Conservation (phyloP, 2,329 filamentous ascomycete genomes). For the Botrytis byssoidea region DNA sequence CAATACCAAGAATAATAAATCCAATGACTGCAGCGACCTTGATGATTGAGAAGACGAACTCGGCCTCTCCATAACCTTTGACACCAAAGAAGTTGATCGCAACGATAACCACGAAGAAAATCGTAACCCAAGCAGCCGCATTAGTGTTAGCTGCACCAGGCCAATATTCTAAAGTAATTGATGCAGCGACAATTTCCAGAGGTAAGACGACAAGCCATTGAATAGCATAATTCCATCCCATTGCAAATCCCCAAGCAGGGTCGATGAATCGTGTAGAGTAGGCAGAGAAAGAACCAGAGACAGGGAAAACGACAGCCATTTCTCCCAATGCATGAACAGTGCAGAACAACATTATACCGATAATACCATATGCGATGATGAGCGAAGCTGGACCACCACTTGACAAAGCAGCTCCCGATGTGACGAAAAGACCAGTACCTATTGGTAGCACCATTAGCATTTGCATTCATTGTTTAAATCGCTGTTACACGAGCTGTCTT, state of each 20-base stretch:
- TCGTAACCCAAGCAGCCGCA: conserved; percentile 66
- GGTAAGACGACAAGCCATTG: conserved; percentile 84
- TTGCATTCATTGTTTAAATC: background rate
- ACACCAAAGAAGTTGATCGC: conserved; percentile 85
- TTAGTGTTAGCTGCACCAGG: conserved; percentile 49
- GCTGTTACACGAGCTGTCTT: background rate
- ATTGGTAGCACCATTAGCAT: conserved; percentile 49
- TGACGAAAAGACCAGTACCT: conserved; percentile 48
- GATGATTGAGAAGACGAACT: conserved; percentile 82
- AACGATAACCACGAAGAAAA: conserved; percentile 76
- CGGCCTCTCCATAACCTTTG: conserved; percentile 82
- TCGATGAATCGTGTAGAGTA: conserved; percentile 94
- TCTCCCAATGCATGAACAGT: conserved; percentile 90
- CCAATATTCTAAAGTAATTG: conserved; percentile 82
- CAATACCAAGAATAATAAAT: conserved; percentile 63
- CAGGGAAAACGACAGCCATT: conserved; percentile 85
- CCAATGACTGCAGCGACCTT: conserved; percentile 68
- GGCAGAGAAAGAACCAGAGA: conserved; percentile 85
- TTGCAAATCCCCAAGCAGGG: conserved; percentile 90
- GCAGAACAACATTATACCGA: conserved; percentile 55
- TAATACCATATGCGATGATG: conserved; percentile 36
- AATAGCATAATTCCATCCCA: conserved; percentile 85
- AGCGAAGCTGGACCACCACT: conserved; percentile 41
- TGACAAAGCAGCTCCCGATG: conserved; percentile 37
- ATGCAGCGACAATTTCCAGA: conserved; percentile 81